Base-by-base conservation (phyloP, 805 yeast species). In the Barnettozyma salicaria region DNA sequence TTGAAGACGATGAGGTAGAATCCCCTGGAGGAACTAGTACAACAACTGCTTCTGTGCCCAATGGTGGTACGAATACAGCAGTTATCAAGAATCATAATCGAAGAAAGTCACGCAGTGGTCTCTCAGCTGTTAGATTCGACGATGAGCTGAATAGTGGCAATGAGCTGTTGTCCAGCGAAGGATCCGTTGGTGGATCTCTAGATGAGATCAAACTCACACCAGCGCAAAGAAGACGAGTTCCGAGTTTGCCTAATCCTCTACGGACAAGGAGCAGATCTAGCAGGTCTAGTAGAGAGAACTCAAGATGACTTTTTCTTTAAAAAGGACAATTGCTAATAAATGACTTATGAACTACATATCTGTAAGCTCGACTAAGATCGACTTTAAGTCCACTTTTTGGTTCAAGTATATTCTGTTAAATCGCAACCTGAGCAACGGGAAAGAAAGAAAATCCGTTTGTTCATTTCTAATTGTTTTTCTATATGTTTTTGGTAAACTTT, bases 261-360 rank as follows among this genome's bases (percentile, higher is more conserved):
- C 32, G 59, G 30, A 55, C 59, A 2, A 42, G 59, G 42, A 49
- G 55, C 31, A 41, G 54, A 23, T 42, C 55, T 1, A 49, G 55
- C 31, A 41, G 54, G 24, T 42, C 55, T 1, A 49, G 55, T 9
- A 44, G 54, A 19, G 53, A 51, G 35, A 49, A 38, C 30, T 53
- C 56, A 3, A 42, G 31, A 12, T 52, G 26, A 30, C 3, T 7
- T 20, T 3, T n/a, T 4, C 9, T 14, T 9, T 30, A 5, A n/a
- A 13, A 19, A 19, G 12, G 17, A n/a, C 14, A 14, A 27, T 5
- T 27, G 30, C 19, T 18, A 28, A 18, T 17, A 16, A 17, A 17
- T 7, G 29, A 33, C 21, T 23, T 30, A 36, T 26, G 30, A 29
- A 35, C 23, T 7, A 17, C 18, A 30, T 14, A 28, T 7, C n/a